Conservation (phyloP, 192 early-diverging fungal species). For the Phlyctochytrium bullatum region DNA sequence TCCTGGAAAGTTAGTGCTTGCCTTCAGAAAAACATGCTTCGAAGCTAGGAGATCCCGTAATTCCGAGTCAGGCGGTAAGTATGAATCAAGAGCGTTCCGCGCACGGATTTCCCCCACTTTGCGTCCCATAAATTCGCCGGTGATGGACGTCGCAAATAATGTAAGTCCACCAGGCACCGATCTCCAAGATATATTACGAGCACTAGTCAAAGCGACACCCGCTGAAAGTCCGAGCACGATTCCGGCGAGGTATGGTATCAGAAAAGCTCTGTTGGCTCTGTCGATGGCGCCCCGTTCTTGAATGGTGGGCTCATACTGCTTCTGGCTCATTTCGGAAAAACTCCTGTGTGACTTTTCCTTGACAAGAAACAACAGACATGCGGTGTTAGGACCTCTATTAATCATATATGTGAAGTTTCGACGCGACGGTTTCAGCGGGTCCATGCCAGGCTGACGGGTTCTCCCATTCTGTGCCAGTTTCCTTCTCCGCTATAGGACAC, state of each 20-base stretch:
- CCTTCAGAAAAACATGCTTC: not conserved
- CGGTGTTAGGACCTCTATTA: not conserved
- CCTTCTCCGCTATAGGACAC: not conserved
- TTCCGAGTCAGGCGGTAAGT: not conserved
- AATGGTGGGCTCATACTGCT: not conserved
- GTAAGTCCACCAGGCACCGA: not conserved
- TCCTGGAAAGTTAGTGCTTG: too few relatives aligned
- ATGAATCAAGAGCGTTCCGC: not conserved
- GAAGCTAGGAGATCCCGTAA: not conserved
- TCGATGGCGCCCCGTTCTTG: constrained; percentile 2
- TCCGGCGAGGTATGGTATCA: not conserved
- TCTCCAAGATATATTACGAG: not conserved
- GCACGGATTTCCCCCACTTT: not conserved
- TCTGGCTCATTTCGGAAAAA: not conserved
- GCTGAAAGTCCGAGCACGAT: not conserved
- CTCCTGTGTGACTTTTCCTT: not conserved
- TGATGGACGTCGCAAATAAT: not conserved
- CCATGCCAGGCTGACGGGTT: not conserved
- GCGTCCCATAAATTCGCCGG: not conserved
- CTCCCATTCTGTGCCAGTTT: constrained; percentile 1
- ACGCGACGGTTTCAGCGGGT: not conserved
- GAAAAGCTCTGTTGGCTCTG: not conserved
- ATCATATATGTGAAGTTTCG: not conserved
- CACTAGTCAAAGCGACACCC: not conserved
- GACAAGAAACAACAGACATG: too few relatives aligned